A percentile compares a stretch with the other conserved stretches of the same genome.
These are phyloP conservation scores for Annulohypoxylon moriforme DNA, from an alignment of 495 filamentous ascomycete species.

Conservation along the genomic window DNA sequence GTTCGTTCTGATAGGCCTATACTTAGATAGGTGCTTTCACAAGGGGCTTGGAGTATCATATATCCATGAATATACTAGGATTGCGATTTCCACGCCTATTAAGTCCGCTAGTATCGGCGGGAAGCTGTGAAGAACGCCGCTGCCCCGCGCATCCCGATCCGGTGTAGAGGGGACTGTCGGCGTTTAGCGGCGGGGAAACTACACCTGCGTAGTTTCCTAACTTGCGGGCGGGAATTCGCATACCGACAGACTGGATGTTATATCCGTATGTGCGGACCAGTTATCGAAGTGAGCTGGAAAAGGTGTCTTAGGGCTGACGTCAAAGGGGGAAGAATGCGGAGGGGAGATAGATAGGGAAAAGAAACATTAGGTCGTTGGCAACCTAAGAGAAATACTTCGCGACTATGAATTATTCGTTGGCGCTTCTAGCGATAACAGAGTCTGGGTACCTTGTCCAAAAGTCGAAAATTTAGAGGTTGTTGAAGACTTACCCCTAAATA, in stretches of 20 bases:
- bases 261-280: background rate
- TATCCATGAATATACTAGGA: background rate
- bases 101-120: background rate
- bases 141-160: background rate
- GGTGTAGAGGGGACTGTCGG: background rate
- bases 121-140: slow-evolving; percentile 4
- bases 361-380: background rate
- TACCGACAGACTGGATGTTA: background rate
- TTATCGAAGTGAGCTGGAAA: background rate
- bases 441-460: background rate
- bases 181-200: background rate
- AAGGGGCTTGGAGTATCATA: background rate
- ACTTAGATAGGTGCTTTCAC: background rate
- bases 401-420: background rate
- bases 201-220: background rate
- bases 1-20: background rate
- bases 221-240: background rate
- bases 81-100: background rate
- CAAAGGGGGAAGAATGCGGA: background rate
- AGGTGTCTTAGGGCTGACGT: slow-evolving; percentile 1
- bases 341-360: background rate
- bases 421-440: background rate
- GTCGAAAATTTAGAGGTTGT: background rate
- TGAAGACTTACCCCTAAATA: background rate
- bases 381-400: background rate